These are phyloP conservation scores for Shiraia sp. DNA, from an alignment of 2,329 filamentous ascomycete species.

Conservation along the genomic window DNA sequence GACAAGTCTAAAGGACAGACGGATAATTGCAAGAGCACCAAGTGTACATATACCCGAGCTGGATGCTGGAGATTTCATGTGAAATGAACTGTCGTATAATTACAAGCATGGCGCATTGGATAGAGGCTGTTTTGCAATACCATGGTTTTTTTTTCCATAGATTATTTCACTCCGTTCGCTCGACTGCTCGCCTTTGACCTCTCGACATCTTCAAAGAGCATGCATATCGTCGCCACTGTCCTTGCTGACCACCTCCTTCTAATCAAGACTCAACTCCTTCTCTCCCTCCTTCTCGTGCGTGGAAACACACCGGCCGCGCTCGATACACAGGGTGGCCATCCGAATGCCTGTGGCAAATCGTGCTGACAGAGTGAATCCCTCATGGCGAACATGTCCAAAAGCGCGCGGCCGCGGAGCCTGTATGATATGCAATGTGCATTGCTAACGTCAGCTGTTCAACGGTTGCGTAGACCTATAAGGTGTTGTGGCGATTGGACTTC, in stretches of 20 bases:
- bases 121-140: too few relatives aligned
- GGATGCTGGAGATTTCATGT: conserved; percentile 13
- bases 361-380: neutral
- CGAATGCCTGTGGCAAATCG: neutral
- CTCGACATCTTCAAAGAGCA: too few relatives aligned
- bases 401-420: conserved; percentile 7
- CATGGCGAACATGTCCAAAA: neutral
- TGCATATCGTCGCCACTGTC: neutral
- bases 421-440: neutral
- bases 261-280: too few relatives aligned
- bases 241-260: too few relatives aligned
- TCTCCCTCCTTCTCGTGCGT: neutral
- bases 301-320: conserved; percentile 6
- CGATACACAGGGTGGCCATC: neutral
- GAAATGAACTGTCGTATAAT: too few relatives aligned
- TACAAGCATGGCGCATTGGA: too few relatives aligned
- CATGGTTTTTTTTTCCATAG: too few relatives aligned
- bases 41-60: conserved; percentile 26
- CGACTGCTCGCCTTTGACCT: too few relatives aligned
- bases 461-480: neutral
- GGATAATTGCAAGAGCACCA: conserved; percentile 24
- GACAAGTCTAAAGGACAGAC: conserved; percentile 24
- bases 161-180: too few relatives aligned
- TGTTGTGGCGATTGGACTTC: too few relatives aligned
- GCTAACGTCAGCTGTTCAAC: conserved; percentile 1